phyloP scores from a whole-genome alignment of 2,329 filamentous ascomycete genomes.

The Aspergillus quadricinctus region DNA sequence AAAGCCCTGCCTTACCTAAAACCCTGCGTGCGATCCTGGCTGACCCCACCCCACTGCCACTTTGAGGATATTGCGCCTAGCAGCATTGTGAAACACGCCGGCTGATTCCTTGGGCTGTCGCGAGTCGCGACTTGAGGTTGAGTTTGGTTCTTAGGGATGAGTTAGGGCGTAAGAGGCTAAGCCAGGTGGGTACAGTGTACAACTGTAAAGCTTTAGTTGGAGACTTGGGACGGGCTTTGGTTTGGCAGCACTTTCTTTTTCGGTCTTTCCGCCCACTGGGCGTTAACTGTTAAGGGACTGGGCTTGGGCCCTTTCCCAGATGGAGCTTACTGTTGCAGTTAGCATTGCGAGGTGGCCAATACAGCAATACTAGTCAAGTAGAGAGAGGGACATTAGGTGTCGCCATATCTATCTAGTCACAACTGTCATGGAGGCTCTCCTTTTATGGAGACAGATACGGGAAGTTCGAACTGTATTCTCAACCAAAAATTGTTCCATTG shows the following conservation, averaged over 20 bases:
- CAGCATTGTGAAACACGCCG: slow-evolving; percentile 26
- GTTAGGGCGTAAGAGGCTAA: not conserved
- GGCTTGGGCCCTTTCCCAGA: not conserved
- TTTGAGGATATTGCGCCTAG: slow-evolving; percentile 28
- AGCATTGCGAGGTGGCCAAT: not conserved
- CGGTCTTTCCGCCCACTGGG: not conserved
- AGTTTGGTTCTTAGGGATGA: not conserved
- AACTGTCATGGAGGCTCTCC: not conserved
- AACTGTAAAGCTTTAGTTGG: too few relatives aligned
- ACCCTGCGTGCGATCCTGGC: slow-evolving; percentile 33
- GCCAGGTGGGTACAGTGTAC: too few relatives aligned
- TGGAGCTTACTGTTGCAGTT: not conserved
- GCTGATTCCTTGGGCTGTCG: not conserved
- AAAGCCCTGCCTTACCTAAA: slow-evolving; percentile 18
- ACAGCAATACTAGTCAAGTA: not conserved
- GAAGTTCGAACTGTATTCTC: too few relatives aligned
- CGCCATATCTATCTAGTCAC: not conserved
- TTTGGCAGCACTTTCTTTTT: not conserved
- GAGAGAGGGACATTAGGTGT: too few relatives aligned
- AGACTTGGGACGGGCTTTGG: not conserved
- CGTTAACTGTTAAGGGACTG: not conserved
- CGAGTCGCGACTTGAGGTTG: not conserved
- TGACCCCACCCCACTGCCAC: slow-evolving; percentile 26
- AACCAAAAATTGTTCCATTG: not conserved
- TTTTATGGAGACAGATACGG: not conserved